phyloP scores from a whole-genome alignment of 1,139 yeast species.

The Diutina ranongensis region DNA sequence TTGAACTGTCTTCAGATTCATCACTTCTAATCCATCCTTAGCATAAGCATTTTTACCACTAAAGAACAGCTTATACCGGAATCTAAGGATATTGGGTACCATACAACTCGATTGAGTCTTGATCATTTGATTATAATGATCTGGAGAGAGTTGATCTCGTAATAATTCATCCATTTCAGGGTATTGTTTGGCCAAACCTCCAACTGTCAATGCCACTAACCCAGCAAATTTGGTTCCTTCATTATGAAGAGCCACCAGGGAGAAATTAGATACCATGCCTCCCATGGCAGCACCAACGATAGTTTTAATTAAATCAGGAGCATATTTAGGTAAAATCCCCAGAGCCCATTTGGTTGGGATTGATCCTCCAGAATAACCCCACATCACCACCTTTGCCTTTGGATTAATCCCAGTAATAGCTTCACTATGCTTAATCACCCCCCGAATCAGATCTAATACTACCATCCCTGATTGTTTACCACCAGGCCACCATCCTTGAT shows the following conservation, averaged over 20 bases:
- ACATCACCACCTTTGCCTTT: slow-evolving; percentile 17
- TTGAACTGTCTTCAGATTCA: slow-evolving; percentile 6
- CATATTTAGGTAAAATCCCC: slow-evolving; percentile 19
- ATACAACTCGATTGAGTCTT: neutral
- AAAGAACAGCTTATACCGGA: slow-evolving; percentile 2
- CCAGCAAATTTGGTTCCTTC: neutral
- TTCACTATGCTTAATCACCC: slow-evolving; percentile 13
- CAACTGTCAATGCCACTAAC: slow-evolving; percentile 1
- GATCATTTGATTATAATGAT: neutral
- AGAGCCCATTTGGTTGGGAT: slow-evolving; percentile 28
- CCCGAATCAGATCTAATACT: slow-evolving; percentile 19
- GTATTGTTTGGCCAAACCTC: slow-evolving; percentile 1
- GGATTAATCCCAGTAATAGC: slow-evolving; percentile 16
- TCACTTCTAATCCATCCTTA: neutral
- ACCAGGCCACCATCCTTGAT: slow-evolving; percentile 18
- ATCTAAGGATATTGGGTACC: neutral
- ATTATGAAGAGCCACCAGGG: slow-evolving; percentile 2
- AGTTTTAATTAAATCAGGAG: slow-evolving; percentile 17
- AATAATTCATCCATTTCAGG: neutral
- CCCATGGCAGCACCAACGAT: slow-evolving; percentile 10
- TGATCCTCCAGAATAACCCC: slow-evolving; percentile 30
- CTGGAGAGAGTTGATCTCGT: slow-evolving; percentile 8
- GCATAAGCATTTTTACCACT: neutral
- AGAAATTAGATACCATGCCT: neutral
- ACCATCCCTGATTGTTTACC: slow-evolving; percentile 20